Percentiles rank a stretch among this genome's conserved stretches.
Conservation (phyloP, 306 rosid genomes). For the Medicago ruthenica region DNA sequence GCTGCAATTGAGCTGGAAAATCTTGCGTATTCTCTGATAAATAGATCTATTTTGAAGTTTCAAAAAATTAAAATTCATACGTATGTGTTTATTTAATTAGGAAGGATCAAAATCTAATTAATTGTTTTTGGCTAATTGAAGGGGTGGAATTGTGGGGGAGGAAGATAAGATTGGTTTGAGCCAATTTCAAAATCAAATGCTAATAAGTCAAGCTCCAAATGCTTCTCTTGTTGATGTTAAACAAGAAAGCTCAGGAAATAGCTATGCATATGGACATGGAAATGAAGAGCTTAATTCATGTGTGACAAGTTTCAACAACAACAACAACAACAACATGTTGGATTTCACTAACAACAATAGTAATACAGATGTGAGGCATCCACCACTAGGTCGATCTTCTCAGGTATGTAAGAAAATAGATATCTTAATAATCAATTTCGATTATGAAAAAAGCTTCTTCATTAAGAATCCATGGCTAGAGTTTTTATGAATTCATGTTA, state of each 20-base stretch:
- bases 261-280: conserved; percentile 64
- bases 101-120: conserved; percentile 9
- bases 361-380: conserved; percentile 51
- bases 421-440: background rate
- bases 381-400: conserved; percentile 71
- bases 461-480: conserved; percentile 3
- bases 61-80: background rate
- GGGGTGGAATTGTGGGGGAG: conserved; percentile 75
- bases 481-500: conserved; percentile 4
- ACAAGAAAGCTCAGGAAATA: conserved; percentile 61
- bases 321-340: conserved; percentile 61
- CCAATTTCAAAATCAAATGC: conserved; percentile 59
- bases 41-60: background rate
- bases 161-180: conserved; percentile 65
- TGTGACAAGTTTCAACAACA: conserved; percentile 70
- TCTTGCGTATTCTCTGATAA: background rate
- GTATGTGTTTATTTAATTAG: conserved; percentile 3
- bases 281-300: conserved; percentile 69
- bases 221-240: conserved; percentile 63
- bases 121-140: background rate
- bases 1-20: background rate
- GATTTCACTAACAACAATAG: conserved; percentile 71
- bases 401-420: conserved; percentile 60
- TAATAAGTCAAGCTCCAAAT: conserved; percentile 48
- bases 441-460: background rate